These are phyloP conservation scores for Escovopsis sp. DNA, from an alignment of 2,329 filamentous ascomycete species.

Conservation along the genomic window DNA sequence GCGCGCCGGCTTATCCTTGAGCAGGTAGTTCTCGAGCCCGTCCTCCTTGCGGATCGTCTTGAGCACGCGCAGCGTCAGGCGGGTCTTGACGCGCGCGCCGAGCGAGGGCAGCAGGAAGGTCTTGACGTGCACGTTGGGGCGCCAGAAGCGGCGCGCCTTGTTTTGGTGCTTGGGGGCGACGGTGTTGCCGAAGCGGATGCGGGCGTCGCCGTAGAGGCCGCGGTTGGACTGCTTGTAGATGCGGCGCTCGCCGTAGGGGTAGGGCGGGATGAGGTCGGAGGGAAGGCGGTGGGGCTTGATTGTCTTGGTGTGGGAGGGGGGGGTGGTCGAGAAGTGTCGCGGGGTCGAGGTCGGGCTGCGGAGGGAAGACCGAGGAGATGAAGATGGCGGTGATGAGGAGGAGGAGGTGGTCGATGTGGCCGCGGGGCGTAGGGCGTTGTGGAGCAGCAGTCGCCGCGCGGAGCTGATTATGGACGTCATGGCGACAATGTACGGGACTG, in stretches of 20 bases:
- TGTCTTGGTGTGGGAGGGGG: constrained; percentile 22
- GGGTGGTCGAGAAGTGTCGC: constrained; percentile 23
- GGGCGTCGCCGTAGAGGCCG: constrained; percentile 54
- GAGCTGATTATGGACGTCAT: neutral
- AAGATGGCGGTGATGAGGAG: neutral
- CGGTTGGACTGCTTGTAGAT: constrained; percentile 70
- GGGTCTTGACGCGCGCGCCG: constrained; percentile 46
- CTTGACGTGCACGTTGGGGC: constrained; percentile 58
- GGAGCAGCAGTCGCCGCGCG: constrained; percentile 1
- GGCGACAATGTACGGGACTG: neutral
- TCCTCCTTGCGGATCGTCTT: constrained; percentile 70
- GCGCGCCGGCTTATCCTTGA: constrained; percentile 61
- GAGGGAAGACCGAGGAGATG: too few species aligned
- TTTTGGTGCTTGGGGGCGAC: constrained; percentile 53
- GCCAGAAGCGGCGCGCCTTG: constrained; percentile 60
- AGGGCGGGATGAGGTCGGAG: constrained; percentile 40
- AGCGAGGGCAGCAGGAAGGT: constrained; percentile 50
- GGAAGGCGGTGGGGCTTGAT: constrained; percentile 29
- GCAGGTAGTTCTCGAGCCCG: constrained; percentile 80
- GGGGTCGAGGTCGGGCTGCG: neutral
- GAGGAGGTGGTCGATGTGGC: constrained; percentile 4
- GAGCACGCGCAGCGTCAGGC: constrained; percentile 54
- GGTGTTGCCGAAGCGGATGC: constrained; percentile 67
- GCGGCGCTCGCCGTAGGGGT: constrained; percentile 55
- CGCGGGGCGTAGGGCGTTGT: neutral